phyloP scores from a whole-genome alignment of 768 basidiomycete species.

The Rhizopogon salebrosus region DNA sequence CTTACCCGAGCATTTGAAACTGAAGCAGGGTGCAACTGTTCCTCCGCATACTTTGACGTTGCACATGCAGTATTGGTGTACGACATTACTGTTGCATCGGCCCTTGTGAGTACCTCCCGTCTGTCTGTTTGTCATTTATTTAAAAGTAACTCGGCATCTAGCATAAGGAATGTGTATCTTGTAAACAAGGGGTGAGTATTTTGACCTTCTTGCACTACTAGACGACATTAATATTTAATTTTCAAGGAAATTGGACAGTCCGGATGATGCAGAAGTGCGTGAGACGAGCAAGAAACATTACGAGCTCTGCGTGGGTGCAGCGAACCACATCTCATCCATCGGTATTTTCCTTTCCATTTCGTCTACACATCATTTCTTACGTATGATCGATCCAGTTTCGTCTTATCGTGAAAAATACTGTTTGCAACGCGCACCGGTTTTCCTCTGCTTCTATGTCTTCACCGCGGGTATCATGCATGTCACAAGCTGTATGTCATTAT shows the following conservation, averaged over 20 bases:
- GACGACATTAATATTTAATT: background rate
- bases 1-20: conserved; percentile 63
- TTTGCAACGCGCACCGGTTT: conserved; percentile 58
- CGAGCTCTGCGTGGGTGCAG: conserved; percentile 69
- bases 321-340: conserved; percentile 74
- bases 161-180: conserved; percentile 23
- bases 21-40: conserved; percentile 46
- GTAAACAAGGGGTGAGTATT: conserved; percentile 34
- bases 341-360: conserved; percentile 33
- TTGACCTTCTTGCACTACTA: background rate
- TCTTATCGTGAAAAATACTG: conserved; percentile 61
- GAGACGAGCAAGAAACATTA: conserved; percentile 58
- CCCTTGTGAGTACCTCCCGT: conserved; percentile 56
- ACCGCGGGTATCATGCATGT: conserved; percentile 79
- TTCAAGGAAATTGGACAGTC: conserved; percentile 31
- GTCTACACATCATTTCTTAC: conserved; percentile 1
- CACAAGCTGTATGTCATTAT: conserved; percentile 49
- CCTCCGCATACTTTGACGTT: conserved; percentile 67
- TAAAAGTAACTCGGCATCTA: conserved; percentile 2
- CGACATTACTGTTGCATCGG: conserved; percentile 67
- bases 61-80: conserved; percentile 87
- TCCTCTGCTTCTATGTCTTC: conserved; percentile 76
- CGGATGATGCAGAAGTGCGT: conserved; percentile 49
- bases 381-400: conserved; percentile 31
- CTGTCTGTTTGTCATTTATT: background rate